These are phyloP conservation scores for Cymbopogon flexuosus DNA, from an alignment of 202 grass and related monocot species.

Conservation along the genomic window DNA sequence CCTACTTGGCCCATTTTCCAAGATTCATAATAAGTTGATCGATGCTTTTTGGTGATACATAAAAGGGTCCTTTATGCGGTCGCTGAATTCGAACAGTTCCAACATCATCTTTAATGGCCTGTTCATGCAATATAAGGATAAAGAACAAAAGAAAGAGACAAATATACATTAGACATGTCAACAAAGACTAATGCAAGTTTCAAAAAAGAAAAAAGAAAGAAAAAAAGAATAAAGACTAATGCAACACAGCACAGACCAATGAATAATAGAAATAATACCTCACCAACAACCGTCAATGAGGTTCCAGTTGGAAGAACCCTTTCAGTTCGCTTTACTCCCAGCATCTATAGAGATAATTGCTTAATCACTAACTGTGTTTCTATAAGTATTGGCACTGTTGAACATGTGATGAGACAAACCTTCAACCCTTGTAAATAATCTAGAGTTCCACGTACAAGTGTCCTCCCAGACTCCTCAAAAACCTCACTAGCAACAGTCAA, in stretches of 20 bases:
- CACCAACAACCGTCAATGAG: conserved; percentile 88
- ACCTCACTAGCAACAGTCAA: conserved; percentile 91
- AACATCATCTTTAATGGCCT: conserved; percentile 96
- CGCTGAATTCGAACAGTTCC: conserved; percentile 80
- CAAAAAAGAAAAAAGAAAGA: background rate
- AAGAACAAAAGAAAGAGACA: conserved; percentile 2
- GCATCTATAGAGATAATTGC: conserved; percentile 60
- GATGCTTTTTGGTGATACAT: conserved; percentile 77
- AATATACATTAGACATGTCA: conserved; percentile 4
- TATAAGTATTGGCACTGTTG: conserved; percentile 15
- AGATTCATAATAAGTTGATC: conserved; percentile 87
- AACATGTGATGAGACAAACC: conserved; percentile 52
- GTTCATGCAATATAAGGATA: conserved; percentile 32
- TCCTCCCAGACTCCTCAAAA: conserved; percentile 93
- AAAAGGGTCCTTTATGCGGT: conserved; percentile 94
- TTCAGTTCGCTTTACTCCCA: conserved; percentile 85
- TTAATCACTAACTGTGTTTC: conserved; percentile 24
- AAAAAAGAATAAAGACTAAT: background rate
- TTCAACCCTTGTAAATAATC: conserved; percentile 98
- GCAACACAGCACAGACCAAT: conserved; percentile 11
- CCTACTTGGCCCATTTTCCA: conserved; percentile 91
- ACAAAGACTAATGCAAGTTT: background rate
- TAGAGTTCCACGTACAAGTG: conserved; percentile 85
- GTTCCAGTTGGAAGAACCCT: conserved; percentile 90
- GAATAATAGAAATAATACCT: conserved; percentile 49